These are phyloP conservation scores for Plasmopara viticola DNA, from an alignment of 352 stramenopile genomes.

Conservation along the genomic window DNA sequence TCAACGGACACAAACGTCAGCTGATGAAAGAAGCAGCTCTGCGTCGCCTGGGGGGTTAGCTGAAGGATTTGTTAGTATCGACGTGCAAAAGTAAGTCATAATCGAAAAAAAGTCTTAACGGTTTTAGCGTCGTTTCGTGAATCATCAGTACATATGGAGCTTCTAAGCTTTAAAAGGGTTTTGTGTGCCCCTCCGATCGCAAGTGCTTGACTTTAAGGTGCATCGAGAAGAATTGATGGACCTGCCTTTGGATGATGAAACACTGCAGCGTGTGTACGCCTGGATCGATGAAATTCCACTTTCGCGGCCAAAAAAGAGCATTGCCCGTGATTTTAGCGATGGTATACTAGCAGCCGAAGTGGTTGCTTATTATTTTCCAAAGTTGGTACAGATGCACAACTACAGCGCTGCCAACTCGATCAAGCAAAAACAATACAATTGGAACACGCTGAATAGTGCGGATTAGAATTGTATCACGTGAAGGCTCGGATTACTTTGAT, in stretches of 20 bases:
- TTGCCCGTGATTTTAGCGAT: slow-evolving; percentile 93
- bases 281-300: slow-evolving; percentile 95
- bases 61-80: not conserved
- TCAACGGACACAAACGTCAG: slow-evolving; percentile 89
- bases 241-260: slow-evolving; percentile 79
- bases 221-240: slow-evolving; percentile 30
- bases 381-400: slow-evolving; percentile 95
- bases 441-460: slow-evolving; percentile 90
- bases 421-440: slow-evolving; percentile 95
- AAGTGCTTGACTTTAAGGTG: not conserved
- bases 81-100: slow-evolving; percentile 16
- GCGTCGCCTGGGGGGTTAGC: slow-evolving; percentile 56
- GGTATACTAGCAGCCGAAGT: slow-evolving; percentile 87
- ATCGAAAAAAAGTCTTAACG: slow-evolving; percentile 9
- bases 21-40: slow-evolving; percentile 90
- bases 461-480: not conserved
- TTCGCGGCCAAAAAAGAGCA: slow-evolving; percentile 93
- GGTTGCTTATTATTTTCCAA: slow-evolving; percentile 93
- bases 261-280: slow-evolving; percentile 89
- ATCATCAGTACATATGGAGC: not conserved
- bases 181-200: slow-evolving; percentile 4
- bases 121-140: slow-evolving; percentile 30
- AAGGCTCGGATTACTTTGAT: too few relatives aligned
- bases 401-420: slow-evolving; percentile 91
- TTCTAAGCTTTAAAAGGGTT: not conserved